A percentile compares a stretch with the other conserved stretches of the same genome.
phyloP scores from a whole-genome alignment of 2,329 filamentous ascomycete species.

The Lasiodiplodia sp. region DNA sequence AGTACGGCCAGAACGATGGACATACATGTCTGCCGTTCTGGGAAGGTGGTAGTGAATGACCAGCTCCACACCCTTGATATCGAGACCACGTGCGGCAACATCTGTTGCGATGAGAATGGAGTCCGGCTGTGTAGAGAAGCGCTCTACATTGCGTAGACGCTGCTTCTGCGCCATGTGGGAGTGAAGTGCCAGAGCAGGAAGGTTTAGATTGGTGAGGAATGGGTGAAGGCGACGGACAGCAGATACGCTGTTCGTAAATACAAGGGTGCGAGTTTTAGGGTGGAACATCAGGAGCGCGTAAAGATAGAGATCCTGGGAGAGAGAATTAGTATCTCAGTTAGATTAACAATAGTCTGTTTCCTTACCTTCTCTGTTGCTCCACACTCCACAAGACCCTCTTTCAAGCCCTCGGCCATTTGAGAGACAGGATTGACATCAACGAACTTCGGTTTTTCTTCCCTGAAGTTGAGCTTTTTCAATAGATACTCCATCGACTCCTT shows the following conservation, averaged over 20 bases:
- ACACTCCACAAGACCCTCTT: conserved; percentile 91
- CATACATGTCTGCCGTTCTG: conserved; percentile 88
- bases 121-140: conserved; percentile 72
- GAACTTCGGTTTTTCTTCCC: conserved; percentile 83
- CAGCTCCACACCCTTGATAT: conserved; percentile 88
- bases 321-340: conserved; percentile 22
- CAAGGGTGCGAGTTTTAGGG: conserved; percentile 78
- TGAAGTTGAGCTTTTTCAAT: conserved; percentile 86
- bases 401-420: conserved; percentile 86
- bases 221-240: conserved; percentile 86
- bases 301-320: conserved; percentile 79
- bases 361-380: conserved; percentile 87
- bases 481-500: conserved; percentile 92
- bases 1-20: conserved; percentile 93
- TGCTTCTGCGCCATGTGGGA: conserved; percentile 97
- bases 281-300: conserved; percentile 88
- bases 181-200: conserved; percentile 81
- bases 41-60: conserved; percentile 97
- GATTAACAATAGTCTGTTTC: not conserved
- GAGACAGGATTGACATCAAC: conserved; percentile 89
- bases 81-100: conserved; percentile 90
- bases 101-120: conserved; percentile 90
- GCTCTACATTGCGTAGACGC: conserved; percentile 88
- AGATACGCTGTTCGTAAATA: conserved; percentile 96
- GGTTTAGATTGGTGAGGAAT: conserved; percentile 80